Percentiles rank a stretch among this genome's conserved stretches.
Conservation (phyloP, 2,329 filamentous ascomycete genomes). For the Claviceps fusiformis region DNA sequence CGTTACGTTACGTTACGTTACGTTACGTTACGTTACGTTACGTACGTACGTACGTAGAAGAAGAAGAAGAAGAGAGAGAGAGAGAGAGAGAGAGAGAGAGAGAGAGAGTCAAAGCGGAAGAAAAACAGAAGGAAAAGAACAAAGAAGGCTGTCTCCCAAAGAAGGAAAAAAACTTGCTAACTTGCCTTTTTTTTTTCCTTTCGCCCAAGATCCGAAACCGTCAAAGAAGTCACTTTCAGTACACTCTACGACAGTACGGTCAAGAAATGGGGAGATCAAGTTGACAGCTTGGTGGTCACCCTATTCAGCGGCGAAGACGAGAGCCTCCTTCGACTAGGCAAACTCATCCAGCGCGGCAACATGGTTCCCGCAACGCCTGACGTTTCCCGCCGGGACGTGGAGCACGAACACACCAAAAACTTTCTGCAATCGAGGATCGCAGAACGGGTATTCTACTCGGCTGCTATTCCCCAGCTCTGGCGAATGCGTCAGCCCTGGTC, state of each 20-base stretch:
- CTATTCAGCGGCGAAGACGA: background rate
- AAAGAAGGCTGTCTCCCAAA: background rate
- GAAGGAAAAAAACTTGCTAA: background rate
- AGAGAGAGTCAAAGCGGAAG: background rate
- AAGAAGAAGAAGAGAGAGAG: background rate
- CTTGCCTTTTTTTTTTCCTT: background rate
- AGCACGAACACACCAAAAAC: background rate
- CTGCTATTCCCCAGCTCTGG: background rate
- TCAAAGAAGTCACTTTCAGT: background rate
- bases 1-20: too few relatives aligned
- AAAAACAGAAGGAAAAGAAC: background rate
- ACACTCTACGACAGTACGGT: background rate
- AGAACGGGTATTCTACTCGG: background rate
- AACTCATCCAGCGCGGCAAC: background rate
- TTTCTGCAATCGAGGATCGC: background rate
- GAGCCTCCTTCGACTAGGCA: background rate
- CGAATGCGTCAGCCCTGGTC: background rate
- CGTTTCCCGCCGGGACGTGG: too few relatives aligned
- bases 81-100: background rate
- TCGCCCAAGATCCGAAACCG: background rate
- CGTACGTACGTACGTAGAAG: too few relatives aligned
- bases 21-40: too few relatives aligned
- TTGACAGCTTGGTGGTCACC: background rate
- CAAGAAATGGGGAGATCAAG: background rate
- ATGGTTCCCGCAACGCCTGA: background rate